Base-by-base conservation (phyloP, 129 eudicot genomes). In the Helianthus tuberosus region DNA sequence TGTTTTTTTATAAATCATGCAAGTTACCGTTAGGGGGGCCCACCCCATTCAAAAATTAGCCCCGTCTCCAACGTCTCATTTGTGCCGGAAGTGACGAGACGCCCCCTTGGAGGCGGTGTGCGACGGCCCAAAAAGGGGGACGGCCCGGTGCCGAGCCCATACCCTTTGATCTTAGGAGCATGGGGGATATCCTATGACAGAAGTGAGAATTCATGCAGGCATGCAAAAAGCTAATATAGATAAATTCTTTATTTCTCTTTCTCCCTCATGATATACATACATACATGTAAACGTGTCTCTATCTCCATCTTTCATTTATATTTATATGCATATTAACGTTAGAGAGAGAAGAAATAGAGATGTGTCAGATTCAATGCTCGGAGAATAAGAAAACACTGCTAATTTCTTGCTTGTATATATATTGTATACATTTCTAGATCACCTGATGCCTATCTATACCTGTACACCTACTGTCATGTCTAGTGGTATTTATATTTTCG, bases 141-240 rank as follows among this genome's bases (percentile, higher is more conserved):
- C n/a, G n/a, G n/a, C n/a, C n/a, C n/a, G n/a, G n/a, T n/a, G n/a
- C n/a, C n/a, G n/a, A n/a, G n/a, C n/a, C n/a, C n/a, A n/a, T n/a
- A n/a, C n/a, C n/a, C n/a, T n/a, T n/a, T n/a, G n/a, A n/a, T n/a
- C n/a, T n/a, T n/a, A 77, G 64, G 48, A 77, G 76, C 76, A 69
- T 69, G 71, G 76, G 81, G 76, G 55, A 76, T 32, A 69, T 77
- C 76, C 76, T 61, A 77, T 69, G 81, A 69, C 76, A 77, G 68
- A 58, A 60, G 70, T 57, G 75, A 60, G 71, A 58, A 39, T 77
- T 69, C 75, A 69, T 60, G 81, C 75, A 81, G 81, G 75, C 78
- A 76, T 71, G 80, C 80, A 82, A 76, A 64, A 76, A 73, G 77
- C 66, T 67, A 12, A 17, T 72, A 60, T 75, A 46, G 17, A 53